These are phyloP conservation scores for Verticillium isaacii DNA, from an alignment of 2,329 filamentous ascomycete species.

Conservation along the genomic window DNA sequence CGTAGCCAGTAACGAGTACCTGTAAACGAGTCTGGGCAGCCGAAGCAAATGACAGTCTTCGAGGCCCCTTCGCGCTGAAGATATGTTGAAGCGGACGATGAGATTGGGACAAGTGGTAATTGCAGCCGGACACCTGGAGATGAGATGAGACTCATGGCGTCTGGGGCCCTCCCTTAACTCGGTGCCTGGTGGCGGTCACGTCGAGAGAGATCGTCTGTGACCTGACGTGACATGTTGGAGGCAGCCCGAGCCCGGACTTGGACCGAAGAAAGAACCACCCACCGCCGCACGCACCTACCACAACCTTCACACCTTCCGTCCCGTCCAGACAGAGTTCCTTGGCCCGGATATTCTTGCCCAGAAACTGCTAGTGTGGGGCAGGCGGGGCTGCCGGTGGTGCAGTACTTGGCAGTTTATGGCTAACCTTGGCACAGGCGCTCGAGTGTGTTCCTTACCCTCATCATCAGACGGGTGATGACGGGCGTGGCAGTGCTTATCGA, in stretches of 20 bases:
- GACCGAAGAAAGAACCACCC: not conserved
- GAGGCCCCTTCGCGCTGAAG: not conserved
- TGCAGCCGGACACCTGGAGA: not conserved
- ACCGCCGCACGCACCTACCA: not conserved
- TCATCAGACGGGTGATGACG: not conserved
- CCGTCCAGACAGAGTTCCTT: not conserved
- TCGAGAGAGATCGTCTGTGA: not conserved
- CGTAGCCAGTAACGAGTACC: not conserved
- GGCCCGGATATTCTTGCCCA: not conserved
- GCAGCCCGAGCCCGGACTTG: not conserved
- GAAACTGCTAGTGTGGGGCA: not conserved
- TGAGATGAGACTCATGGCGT: not conserved
- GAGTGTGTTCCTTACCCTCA: not conserved
- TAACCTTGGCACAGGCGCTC: not conserved
- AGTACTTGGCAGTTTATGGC: not conserved
- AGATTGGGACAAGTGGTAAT: not conserved
- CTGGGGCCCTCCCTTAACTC: not conserved
- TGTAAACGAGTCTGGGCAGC: not conserved
- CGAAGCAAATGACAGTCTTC: not conserved
- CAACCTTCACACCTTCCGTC: not conserved
- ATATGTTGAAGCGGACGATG: not conserved
- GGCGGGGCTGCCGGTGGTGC: not conserved
- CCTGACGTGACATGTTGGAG: not conserved
- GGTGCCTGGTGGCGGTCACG: not conserved
- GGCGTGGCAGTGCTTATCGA: not conserved